phyloP scores from a whole-genome alignment of 2,329 filamentous ascomycete genomes.

The Pestalotiopsis sp. region DNA sequence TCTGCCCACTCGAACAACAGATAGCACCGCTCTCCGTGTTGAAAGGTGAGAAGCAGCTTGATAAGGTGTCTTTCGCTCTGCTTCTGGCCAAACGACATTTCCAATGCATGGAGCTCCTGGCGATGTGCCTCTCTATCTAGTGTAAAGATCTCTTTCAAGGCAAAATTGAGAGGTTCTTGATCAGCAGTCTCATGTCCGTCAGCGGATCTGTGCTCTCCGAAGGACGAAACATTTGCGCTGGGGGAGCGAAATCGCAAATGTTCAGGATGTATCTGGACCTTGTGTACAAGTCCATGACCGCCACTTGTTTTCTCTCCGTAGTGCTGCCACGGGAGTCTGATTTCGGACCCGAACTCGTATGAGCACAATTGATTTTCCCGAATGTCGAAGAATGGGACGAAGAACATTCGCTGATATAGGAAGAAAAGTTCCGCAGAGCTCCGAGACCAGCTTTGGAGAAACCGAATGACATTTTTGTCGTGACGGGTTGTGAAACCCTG shows the following conservation, averaged over 20 bases:
- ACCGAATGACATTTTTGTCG: not conserved
- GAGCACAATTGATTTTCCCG: not conserved
- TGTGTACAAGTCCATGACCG: not conserved
- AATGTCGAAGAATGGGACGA: conserved; percentile 7
- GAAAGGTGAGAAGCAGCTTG: conserved; percentile 16
- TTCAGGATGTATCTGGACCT: not conserved
- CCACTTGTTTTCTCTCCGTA: not conserved
- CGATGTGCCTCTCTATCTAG: not conserved
- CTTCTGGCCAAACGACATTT: not conserved
- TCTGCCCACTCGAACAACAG: conserved; percentile 21
- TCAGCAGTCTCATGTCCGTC: too few relatives aligned
- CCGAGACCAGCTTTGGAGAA: not conserved
- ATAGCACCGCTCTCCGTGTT: conserved; percentile 11
- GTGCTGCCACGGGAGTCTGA: not conserved
- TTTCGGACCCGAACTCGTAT: not conserved
- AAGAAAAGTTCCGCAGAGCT: not conserved
- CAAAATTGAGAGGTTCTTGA: not conserved
- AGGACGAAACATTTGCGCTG: too few relatives aligned
- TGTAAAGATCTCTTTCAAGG: not conserved
- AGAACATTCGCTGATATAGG: not conserved
- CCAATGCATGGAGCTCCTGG: not conserved
- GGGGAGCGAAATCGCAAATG: not conserved
- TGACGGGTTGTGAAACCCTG: not conserved
- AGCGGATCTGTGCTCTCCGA: too few relatives aligned
- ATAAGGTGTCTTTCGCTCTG: conserved; percentile 8